Evolutionary conservation across 2,329 filamentous ascomycete species (phyloP).

Genomic region (Monosporascus sp.): DNA sequence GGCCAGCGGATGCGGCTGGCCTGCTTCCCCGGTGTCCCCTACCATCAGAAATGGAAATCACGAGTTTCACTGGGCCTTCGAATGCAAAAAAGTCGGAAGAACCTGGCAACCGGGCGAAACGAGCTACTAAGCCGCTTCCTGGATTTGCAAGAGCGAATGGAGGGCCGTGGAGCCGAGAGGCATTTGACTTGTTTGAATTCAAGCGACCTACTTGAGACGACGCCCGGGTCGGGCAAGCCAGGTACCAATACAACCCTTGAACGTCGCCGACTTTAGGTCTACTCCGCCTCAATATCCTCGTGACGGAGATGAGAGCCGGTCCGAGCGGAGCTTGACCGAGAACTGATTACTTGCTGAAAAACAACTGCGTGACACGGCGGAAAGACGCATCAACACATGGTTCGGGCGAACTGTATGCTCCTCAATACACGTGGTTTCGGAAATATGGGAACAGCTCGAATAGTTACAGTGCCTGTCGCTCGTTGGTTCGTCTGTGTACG

Average conservation of each 20-base stretch:
- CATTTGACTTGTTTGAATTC: slow-evolving; percentile 59
- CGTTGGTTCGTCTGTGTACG: not conserved
- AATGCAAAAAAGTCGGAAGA: slow-evolving; percentile 4
- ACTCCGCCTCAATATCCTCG: not conserved
- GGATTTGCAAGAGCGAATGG: slow-evolving; percentile 46
- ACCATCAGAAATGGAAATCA: slow-evolving; percentile 10
- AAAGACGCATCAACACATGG: no score
- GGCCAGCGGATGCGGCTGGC: slow-evolving; percentile 46
- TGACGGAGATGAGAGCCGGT: not conserved
- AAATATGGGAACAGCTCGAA: no score
- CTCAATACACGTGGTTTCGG: no score
- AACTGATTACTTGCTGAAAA: not conserved
- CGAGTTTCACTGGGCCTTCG: not conserved
- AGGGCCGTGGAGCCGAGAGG: slow-evolving; percentile 66
- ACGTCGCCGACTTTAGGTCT: not conserved
- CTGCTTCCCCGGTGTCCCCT: slow-evolving; percentile 35
- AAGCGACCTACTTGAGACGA: slow-evolving; percentile 41
- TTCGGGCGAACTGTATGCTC: no score
- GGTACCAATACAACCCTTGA: not conserved
- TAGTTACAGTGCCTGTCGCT: not conserved
- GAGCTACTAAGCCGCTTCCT: slow-evolving; percentile 25
- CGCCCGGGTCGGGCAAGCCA: not conserved
- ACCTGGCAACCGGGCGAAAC: slow-evolving; percentile 5
- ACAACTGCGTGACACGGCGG: not conserved
- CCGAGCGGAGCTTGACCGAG: not conserved